Evolutionary conservation across 1,284 basidiomycete genomes (phyloP).

Genomic region (Agaricales sp.): DNA sequence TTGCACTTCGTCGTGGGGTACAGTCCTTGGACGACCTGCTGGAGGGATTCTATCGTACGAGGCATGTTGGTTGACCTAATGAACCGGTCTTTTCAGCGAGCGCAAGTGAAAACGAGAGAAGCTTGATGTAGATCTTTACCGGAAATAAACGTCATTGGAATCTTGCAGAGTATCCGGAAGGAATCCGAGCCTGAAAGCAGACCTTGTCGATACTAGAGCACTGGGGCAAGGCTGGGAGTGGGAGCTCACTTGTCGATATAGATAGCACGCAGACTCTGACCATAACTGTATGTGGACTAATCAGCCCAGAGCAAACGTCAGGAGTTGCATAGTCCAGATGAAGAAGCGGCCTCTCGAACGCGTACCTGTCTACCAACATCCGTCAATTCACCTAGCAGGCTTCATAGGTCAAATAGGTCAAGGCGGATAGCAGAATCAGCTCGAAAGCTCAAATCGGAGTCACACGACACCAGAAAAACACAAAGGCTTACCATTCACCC

Average conservation of each 20-base stretch:
- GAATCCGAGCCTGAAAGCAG: slow-evolving; percentile 48
- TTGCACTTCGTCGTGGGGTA: slow-evolving; percentile 48
- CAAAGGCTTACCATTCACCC: slow-evolving; percentile 50
- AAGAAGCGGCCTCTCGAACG: slow-evolving; percentile 1
- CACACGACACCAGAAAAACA: slow-evolving; percentile 2
- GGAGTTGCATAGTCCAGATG: slow-evolving; percentile 1
- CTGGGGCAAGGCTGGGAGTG: not conserved
- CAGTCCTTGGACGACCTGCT: slow-evolving; percentile 64
- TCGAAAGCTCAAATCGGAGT: slow-evolving; percentile 5
- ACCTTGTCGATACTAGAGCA: too few species aligned
- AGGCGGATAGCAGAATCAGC: too few species aligned
- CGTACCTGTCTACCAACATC: slow-evolving; percentile 62
- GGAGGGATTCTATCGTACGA: slow-evolving; percentile 68
- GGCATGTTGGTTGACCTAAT: slow-evolving; percentile 59
- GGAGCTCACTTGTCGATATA: slow-evolving; percentile 57
- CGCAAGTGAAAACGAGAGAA: not conserved
- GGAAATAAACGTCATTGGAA: slow-evolving; percentile 50
- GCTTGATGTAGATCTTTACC: slow-evolving; percentile 25
- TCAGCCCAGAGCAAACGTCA: slow-evolving; percentile 8
- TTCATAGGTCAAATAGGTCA: slow-evolving; percentile 15
- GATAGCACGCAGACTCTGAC: slow-evolving; percentile 47
- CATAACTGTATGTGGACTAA: slow-evolving; percentile 63
- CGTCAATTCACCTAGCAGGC: slow-evolving; percentile 71
- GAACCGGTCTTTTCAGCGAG: not conserved
- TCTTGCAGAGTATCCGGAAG: slow-evolving; percentile 43